Percentiles rank a stretch among this genome's conserved stretches.
Evolutionary conservation across 148 eudicot genomes (phyloP).

Genomic region (Rheum nobile): DNA sequence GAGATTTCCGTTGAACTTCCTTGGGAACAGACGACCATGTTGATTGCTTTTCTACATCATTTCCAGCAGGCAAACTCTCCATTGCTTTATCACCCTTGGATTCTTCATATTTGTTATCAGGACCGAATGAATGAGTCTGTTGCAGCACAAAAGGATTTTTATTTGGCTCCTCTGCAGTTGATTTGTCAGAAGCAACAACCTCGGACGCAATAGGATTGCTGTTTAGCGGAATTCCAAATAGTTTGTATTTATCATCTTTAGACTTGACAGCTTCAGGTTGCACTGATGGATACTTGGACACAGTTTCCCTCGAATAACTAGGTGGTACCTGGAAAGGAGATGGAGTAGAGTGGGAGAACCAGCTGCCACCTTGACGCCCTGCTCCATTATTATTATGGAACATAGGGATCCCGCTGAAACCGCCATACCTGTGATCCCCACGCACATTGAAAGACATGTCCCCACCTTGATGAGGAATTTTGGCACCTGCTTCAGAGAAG

Average conservation of each 20-base stretch:
- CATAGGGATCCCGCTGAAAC: conserved; percentile 26
- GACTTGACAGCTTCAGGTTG: conserved; percentile 36
- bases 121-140: conserved; percentile 25
- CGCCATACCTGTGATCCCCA: conserved; percentile 45
- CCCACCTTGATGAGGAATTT: conserved; percentile 27
- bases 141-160: conserved; percentile 18
- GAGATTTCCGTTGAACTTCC: conserved; percentile 2
- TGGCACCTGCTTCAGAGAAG: conserved; percentile 46
- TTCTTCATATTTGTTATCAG: conserved; percentile 40
- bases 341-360: conserved; percentile 48
- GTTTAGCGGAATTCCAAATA: conserved; percentile 75
- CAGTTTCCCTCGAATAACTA: conserved; percentile 33
- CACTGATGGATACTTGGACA: conserved; percentile 14
- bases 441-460: conserved; percentile 35
- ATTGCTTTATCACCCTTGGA: conserved; percentile 32
- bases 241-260: conserved; percentile 62
- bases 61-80: conserved; percentile 22
- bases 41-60: background rate
- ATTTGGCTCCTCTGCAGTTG: conserved; percentile 23
- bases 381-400: background rate
- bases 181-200: conserved; percentile 12
- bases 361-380: conserved; percentile 28
- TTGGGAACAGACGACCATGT: background rate
- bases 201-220: conserved; percentile 23
- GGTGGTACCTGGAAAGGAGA: conserved; percentile 41